Evolutionary conservation across 306 rosid genomes (phyloP), one percentile per base, ranked within the genome.

Genomic region (Cicer arietinum): DNA sequence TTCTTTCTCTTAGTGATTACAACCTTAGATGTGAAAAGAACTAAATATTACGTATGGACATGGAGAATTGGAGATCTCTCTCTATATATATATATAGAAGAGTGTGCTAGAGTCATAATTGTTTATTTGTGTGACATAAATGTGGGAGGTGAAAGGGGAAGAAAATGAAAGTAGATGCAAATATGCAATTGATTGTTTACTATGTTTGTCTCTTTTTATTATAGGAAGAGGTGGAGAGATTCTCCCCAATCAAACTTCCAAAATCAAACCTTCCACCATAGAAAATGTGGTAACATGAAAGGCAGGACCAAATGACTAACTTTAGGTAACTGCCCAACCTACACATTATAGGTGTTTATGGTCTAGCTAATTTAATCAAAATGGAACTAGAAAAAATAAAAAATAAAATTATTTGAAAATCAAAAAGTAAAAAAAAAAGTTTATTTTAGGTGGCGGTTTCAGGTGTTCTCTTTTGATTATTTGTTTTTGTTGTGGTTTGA

Each of bases 81-180:
- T 14, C 16, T 7, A 20, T 4, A 0, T 9, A 2, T 18, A 8
- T 1, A 70, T 3, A 41, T 2, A 72, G 41, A 13, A 0, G 50
- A 51, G 11, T 2, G n/a, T 20, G 48, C 10, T 7, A 63, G 17
- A 51, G n/a, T 61, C 25, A 7, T 6, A 3, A 12, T 12, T 25
- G 39, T 45, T 52, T 20, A 12, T 46, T 56, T 71, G 6, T 51
- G 67, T 62, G 58, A 37, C 52, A 58, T 58, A 58, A 46, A 68
- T 45, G 52, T 43, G 69, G 71, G 64, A 20, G 69, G 7, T 67
- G 66, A 65, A 46, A 10, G 20, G 52, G 47, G 16, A 58, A 41
- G 30, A 41, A 6, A 66, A 20, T 18, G 56, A 40, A 14, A 10
- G 39, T 22, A 40, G 71, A 14, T 14, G 16, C 16, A 7, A 17